These are phyloP conservation scores for Epichloe uncinata DNA, from an alignment of 2,329 filamentous ascomycete species.

Conservation along the genomic window DNA sequence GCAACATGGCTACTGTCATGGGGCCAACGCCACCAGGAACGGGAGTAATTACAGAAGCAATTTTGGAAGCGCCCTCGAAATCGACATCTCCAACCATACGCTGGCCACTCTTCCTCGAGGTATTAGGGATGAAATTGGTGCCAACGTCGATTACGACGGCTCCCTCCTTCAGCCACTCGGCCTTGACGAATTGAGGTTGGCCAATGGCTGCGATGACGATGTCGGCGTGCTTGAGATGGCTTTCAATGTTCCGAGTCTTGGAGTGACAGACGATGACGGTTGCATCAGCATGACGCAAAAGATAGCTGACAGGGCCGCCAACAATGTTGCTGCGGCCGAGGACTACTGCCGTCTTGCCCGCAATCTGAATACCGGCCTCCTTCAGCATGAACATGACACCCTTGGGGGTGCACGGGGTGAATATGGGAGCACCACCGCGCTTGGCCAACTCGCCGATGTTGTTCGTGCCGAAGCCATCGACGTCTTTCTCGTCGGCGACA, in stretches of 20 bases:
- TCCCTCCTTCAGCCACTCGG: conserved; percentile 88
- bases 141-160: conserved; percentile 96
- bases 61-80: conserved; percentile 68
- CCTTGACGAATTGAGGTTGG: conserved; percentile 74
- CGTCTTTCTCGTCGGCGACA: conserved; percentile 88
- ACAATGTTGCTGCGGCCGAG: conserved; percentile 94
- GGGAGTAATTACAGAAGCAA: conserved; percentile 87
- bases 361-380: conserved; percentile 69
- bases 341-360: conserved; percentile 88
- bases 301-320: conserved; percentile 88
- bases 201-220: conserved; percentile 89
- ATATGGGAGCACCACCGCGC: conserved; percentile 76
- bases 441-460: conserved; percentile 98
- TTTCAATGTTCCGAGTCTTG: conserved; percentile 59
- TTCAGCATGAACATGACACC: conserved; percentile 88
- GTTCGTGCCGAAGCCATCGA: conserved; percentile 85
- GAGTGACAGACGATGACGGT: conserved; percentile 96
- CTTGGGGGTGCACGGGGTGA: conserved; percentile 91
- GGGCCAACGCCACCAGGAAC: conserved; percentile 94
- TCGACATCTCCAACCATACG: conserved; percentile 93
- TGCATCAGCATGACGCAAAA: conserved; percentile 89
- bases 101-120: conserved; percentile 81
- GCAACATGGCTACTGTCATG: conserved; percentile 97
- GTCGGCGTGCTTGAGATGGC: conserved; percentile 71
- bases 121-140: conserved; percentile 87